Conservation (phyloP, 139 green algal genomes). For the Chlorella sp. region DNA sequence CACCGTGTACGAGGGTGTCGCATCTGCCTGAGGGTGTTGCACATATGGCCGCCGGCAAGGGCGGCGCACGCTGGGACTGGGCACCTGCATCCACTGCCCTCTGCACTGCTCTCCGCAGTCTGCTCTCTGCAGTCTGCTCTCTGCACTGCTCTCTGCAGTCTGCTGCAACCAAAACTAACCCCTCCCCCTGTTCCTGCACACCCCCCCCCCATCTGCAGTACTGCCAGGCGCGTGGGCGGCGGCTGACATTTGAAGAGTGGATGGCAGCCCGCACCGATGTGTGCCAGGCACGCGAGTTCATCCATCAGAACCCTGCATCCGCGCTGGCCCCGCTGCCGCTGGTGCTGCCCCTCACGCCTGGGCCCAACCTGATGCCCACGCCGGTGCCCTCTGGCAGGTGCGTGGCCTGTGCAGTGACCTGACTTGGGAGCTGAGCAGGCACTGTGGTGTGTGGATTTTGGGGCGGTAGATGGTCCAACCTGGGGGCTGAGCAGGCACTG, state of each 20-base stretch:
- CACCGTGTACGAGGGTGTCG: no score
- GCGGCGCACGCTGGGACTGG: no score
- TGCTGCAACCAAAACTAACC: no score
- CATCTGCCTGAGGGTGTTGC: no score
- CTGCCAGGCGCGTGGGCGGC: constrained; percentile 28
- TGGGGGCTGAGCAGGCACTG: no score
- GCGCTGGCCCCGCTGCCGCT: constrained; percentile 78
- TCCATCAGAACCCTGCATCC: constrained; percentile 79
- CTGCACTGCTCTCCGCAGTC: no score
- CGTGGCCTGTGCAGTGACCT: no score
- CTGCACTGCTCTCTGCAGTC: no score
- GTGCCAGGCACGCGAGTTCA: constrained; percentile 59
- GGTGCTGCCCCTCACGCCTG: constrained; percentile 35
- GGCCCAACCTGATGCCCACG: constrained; percentile 3
- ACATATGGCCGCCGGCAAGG: neutral
- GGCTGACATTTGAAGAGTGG: constrained; percentile 68
- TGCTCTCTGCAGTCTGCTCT: no score
- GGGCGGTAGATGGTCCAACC: no score
- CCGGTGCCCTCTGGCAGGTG: constrained; percentile 30
- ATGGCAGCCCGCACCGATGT: constrained; percentile 70
- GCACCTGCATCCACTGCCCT: neutral
- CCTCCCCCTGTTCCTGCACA: neutral
- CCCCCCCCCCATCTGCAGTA: constrained; percentile 34
- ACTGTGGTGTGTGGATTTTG: no score
- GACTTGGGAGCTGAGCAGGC: no score